Conservation (phyloP, 1,284 basidiomycete species). For the Takashimella tepidaria region DNA sequence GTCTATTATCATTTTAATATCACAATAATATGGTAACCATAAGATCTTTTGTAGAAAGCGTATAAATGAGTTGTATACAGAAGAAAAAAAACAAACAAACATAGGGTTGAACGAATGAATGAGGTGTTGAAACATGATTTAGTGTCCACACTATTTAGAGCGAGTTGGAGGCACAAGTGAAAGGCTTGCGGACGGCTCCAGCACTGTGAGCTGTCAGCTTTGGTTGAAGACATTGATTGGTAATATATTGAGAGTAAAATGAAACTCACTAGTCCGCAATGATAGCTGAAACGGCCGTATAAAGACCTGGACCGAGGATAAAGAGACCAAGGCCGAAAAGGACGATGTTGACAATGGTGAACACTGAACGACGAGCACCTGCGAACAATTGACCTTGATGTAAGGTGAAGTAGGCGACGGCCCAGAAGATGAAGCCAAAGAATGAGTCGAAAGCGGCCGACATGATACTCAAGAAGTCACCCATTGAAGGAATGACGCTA, state of each 20-base stretch:
- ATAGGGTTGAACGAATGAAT: too few species aligned
- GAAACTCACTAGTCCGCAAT: constrained; percentile 38
- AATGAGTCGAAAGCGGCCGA: constrained; percentile 37
- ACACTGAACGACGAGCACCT: constrained; percentile 20
- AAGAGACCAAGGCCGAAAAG: constrained; percentile 47
- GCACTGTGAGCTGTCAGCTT: constrained; percentile 8
- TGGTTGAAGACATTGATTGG: background rate
- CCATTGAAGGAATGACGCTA: constrained; percentile 49
- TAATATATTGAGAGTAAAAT: constrained; percentile 12
- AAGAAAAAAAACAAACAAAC: too few species aligned
- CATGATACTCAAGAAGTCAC: constrained; percentile 49
- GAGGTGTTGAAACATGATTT: too few species aligned
- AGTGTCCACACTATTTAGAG: too few species aligned
- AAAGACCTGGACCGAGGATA: constrained; percentile 51
- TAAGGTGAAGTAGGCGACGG: constrained; percentile 49
- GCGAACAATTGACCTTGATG: constrained; percentile 41
- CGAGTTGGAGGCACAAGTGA: constrained; percentile 23
- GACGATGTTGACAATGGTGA: constrained; percentile 44
- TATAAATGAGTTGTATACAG: too few species aligned
- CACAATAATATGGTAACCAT: too few species aligned
- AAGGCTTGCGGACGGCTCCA: constrained; percentile 17
- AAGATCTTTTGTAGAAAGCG: too few species aligned
- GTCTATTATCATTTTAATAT: too few species aligned
- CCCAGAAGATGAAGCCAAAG: constrained; percentile 50
- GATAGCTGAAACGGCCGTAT: constrained; percentile 51